These are phyloP conservation scores for Lichtheimia hyalospora DNA, from an alignment of 371 early-diverging fungal genomes.

Conservation along the genomic window DNA sequence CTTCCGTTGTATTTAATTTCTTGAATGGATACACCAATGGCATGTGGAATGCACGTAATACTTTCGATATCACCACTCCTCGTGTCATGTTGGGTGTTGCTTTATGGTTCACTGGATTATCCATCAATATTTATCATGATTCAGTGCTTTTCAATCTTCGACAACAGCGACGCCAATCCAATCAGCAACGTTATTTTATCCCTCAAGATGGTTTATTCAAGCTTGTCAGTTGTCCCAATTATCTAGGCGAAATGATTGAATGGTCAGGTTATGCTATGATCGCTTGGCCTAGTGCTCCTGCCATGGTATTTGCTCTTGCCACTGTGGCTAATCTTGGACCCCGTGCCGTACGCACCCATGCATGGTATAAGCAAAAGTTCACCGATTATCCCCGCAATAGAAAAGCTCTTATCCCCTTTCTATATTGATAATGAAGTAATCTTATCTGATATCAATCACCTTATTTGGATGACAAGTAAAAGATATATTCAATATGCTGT, in stretches of 20 bases:
- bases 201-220: slow-evolving; percentile 58
- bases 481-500: too few species aligned
- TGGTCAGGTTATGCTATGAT: slow-evolving; percentile 66
- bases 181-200: slow-evolving; percentile 43
- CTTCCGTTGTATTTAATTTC: slow-evolving; percentile 43
- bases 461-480: too few species aligned
- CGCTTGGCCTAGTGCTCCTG: slow-evolving; percentile 45
- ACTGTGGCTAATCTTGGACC: slow-evolving; percentile 63
- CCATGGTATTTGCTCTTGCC: slow-evolving; percentile 48
- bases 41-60: slow-evolving; percentile 39
- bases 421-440: slow-evolving; percentile 29
- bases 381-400: slow-evolving; percentile 48
- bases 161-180: slow-evolving; percentile 4
- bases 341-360: slow-evolving; percentile 56
- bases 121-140: slow-evolving; percentile 60
- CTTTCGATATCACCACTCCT: neutral
- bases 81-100: slow-evolving; percentile 28
- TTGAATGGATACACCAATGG: slow-evolving; percentile 68
- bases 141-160: slow-evolving; percentile 46
- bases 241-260: slow-evolving; percentile 62
- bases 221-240: slow-evolving; percentile 66
- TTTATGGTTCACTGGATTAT: slow-evolving; percentile 49
- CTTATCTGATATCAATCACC: neutral
- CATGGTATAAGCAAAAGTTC: slow-evolving; percentile 60
- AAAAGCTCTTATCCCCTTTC: slow-evolving; percentile 63